Conservation (phyloP, 306 rosid species). For the Pyrus betulifolia region DNA sequence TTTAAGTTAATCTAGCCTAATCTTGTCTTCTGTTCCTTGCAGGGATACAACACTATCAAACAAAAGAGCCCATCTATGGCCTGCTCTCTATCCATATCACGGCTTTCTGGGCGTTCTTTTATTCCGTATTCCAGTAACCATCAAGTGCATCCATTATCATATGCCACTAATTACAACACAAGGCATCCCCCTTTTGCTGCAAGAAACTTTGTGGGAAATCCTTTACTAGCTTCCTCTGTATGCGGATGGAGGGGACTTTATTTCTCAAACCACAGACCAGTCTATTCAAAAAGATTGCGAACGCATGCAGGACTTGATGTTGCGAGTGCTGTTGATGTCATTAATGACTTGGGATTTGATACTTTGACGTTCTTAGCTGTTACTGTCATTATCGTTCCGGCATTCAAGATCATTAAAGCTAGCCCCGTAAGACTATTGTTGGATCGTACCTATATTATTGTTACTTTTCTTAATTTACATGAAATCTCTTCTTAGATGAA, state of each 20-base stretch:
- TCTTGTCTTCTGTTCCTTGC: conserved; percentile 21
- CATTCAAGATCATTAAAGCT: conserved; percentile 70
- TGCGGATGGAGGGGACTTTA: conserved; percentile 25
- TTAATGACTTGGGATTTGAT: conserved; percentile 88
- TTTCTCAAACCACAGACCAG: conserved; percentile 28
- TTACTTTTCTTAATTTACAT: neutral
- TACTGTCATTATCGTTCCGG: conserved; percentile 76
- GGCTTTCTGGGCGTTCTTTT: conserved; percentile 31
- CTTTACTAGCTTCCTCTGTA: conserved; percentile 17
- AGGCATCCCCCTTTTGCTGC: conserved; percentile 27
- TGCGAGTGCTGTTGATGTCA: conserved; percentile 65
- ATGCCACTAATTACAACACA: conserved; percentile 20
- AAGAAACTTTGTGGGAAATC: conserved; percentile 18
- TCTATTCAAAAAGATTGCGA: conserved; percentile 29
- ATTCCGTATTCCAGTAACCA: conserved; percentile 27
- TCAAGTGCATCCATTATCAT: conserved; percentile 26
- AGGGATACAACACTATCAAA: conserved; percentile 36
- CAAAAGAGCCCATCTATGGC: conserved; percentile 25
- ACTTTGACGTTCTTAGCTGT: conserved; percentile 80
- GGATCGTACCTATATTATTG: neutral
- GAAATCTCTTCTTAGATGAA: neutral
- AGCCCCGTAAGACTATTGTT: conserved; percentile 46
- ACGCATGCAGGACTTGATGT: conserved; percentile 58
- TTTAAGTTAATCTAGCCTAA: neutral
- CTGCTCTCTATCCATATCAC: conserved; percentile 22